phyloP scores from a whole-genome alignment of 148 eudicot species.

The Silene latifolia region DNA sequence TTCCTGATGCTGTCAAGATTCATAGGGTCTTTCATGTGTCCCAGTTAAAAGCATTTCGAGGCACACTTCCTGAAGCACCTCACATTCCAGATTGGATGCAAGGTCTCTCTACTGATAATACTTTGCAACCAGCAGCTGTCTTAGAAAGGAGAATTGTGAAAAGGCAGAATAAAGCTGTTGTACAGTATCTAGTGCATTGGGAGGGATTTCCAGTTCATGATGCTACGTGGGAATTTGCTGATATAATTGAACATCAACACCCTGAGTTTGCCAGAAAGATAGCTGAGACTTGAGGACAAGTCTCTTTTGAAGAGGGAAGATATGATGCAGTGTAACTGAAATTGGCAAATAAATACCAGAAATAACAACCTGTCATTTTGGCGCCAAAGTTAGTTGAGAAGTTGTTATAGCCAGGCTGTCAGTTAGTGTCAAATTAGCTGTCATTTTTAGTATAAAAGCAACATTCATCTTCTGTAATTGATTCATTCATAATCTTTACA shows the following conservation, averaged over 20 bases:
- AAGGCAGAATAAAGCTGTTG: neutral
- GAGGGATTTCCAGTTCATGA: neutral
- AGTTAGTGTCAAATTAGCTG: too few relatives aligned
- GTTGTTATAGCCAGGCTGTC: too few relatives aligned
- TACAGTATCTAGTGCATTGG: neutral
- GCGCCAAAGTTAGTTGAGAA: too few relatives aligned
- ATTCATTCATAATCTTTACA: too few relatives aligned
- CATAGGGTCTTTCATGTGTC: neutral
- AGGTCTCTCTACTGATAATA: neutral
- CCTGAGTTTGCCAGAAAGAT: neutral
- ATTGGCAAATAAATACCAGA: too few relatives aligned
- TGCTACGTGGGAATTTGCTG: neutral
- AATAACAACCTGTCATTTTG: too few relatives aligned
- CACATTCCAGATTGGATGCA: slow-evolving; percentile 5
- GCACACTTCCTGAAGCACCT: neutral
- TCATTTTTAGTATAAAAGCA: too few relatives aligned
- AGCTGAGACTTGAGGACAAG: too few relatives aligned
- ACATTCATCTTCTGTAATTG: too few relatives aligned
- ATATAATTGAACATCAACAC: neutral
- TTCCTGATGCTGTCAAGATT: neutral
- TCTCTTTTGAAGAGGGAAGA: too few relatives aligned
- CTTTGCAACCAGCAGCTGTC: neutral
- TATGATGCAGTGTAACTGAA: too few relatives aligned
- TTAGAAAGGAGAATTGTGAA: neutral
- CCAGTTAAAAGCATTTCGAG: neutral